Evolutionary conservation across 2,329 filamentous ascomycete genomes (phyloP).

Genomic region (Colletotrichum siamense): DNA sequence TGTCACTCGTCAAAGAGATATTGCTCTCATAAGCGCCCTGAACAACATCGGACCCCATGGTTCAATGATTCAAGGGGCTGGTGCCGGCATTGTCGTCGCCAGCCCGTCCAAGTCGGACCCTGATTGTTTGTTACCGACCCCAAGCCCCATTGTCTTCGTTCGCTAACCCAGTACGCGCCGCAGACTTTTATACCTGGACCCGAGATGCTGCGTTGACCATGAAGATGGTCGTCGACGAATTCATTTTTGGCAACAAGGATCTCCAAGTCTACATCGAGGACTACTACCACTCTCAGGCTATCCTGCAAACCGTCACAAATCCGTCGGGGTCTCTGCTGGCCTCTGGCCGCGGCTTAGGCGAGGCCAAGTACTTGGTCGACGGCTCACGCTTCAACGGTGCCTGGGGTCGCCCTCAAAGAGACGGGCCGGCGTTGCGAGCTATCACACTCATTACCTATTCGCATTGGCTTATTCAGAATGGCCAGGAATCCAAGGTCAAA

Average conservation of each 20-base stretch:
- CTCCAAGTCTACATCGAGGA: conserved; percentile 54
- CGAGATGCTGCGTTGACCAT: conserved; percentile 59
- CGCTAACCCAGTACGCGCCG: conserved; percentile 24
- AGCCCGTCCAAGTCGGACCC: conserved; percentile 59
- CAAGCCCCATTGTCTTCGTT: background rate
- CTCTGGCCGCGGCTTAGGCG: conserved; percentile 53
- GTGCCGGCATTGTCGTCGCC: conserved; percentile 57
- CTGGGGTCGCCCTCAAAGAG: conserved; percentile 65
- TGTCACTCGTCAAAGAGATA: conserved; percentile 47
- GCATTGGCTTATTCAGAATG: conserved; percentile 53
- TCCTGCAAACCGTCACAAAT: conserved; percentile 56
- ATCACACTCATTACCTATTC: conserved; percentile 61
- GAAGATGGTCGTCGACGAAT: conserved; percentile 57
- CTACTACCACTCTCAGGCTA: conserved; percentile 57
- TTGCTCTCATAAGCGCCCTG: conserved; percentile 56
- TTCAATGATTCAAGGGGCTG: conserved; percentile 49
- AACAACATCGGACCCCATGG: conserved; percentile 62
- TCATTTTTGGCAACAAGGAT: conserved; percentile 49
- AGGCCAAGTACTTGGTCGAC: conserved; percentile 62
- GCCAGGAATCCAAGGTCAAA: conserved; percentile 41
- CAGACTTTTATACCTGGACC: conserved; percentile 64
- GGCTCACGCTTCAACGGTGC: conserved; percentile 52
- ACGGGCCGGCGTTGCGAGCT: conserved; percentile 64
- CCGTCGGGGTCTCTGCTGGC: conserved; percentile 54
- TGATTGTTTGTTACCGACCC: conserved; percentile 47